Base-by-base conservation (phyloP, 2,329 filamentous ascomycete species). In the Phialophora verrucosa region DNA sequence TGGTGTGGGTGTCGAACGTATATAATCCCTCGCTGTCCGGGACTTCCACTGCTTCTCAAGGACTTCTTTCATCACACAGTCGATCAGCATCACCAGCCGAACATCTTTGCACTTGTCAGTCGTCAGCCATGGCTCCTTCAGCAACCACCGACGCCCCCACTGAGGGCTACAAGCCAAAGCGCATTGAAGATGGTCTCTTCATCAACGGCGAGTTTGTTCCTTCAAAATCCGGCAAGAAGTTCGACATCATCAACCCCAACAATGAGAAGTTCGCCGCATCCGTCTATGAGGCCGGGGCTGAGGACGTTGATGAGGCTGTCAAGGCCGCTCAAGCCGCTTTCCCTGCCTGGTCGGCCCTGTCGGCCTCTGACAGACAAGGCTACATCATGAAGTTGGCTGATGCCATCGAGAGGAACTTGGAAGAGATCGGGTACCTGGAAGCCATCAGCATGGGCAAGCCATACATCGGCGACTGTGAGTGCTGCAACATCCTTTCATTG, bases 381-480 rank as follows among this genome's bases (percentile, higher is more conserved):
- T 73, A 77, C 12, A 73, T 84, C 7, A 73, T 75, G 44, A 77
- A 78, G 57, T 75, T 83, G 29, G 78, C 78, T 44, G 78, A 81
- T 14, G 74, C 77, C 11, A 73, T 85, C 23, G 72, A 76, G 42
- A 74, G 76, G 4, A 77, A 84, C 53, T 73, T 76, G 5, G 76
- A 80, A 0, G 78, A 82, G 58, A 76, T 87, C 56, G 74, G 77
- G 14, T 77, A 78, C 44, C 75, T 85, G 10, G 74, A 85, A 47
- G 78, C 78, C 70, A 78, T 76, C 61, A 84, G 85, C 74, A 82
- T 82, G 27, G 84, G 84, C n/a, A 86, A 86, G 73, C 84, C 84
- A 5, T 76, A 80, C 68, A 72, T 73, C 20, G 76, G 79, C 50
- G 76, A 80, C 17, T 65, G 79, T 66, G 90, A 63, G 61, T 29